Conservation (phyloP, 345 rosid species). For the Streptanthus diversifolius region DNA sequence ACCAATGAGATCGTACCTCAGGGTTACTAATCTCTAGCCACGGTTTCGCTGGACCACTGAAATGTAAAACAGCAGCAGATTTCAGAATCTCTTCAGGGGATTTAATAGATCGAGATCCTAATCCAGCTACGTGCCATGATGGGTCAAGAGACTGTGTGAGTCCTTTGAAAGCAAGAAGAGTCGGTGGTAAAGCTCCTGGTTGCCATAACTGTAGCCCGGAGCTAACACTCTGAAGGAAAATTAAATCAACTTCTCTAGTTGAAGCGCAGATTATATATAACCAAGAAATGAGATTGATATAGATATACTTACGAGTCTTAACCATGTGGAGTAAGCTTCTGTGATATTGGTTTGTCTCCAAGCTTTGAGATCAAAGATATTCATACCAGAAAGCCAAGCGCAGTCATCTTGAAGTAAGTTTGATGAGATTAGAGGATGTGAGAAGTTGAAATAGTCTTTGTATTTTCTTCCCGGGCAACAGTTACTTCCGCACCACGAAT, state of each 20-base stretch:
- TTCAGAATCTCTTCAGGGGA: constrained; percentile 35
- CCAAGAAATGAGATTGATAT: background rate
- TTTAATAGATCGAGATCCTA: constrained; percentile 59
- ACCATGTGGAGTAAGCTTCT: constrained; percentile 59
- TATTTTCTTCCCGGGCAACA: constrained; percentile 82
- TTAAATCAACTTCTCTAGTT: background rate
- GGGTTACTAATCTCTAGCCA: constrained; percentile 83
- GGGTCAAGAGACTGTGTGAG: constrained; percentile 71
- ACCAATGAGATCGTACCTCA: constrained; percentile 68
- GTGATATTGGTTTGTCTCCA: constrained; percentile 83
- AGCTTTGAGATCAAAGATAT: constrained; percentile 72
- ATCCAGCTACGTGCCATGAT: constrained; percentile 75
- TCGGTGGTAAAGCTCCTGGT: constrained; percentile 81
- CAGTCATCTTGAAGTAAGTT: constrained; percentile 51
- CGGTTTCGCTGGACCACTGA: constrained; percentile 91
- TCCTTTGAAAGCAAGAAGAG: constrained; percentile 68
- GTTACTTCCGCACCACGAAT: constrained; percentile 66
- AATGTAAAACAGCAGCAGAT: constrained; percentile 80
- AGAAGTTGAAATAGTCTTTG: constrained; percentile 81
- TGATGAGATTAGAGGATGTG: constrained; percentile 63
- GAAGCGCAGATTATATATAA: background rate
- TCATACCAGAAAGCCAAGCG: constrained; percentile 92
- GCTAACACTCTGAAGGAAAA: constrained; percentile 50
- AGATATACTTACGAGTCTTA: constrained; percentile 53
- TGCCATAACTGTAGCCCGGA: constrained; percentile 75